Percentiles rank a stretch among this genome's conserved stretches.
Evolutionary conservation across 2,329 filamentous ascomycete genomes (phyloP).

Genomic region (Pyricularia grisea): DNA sequence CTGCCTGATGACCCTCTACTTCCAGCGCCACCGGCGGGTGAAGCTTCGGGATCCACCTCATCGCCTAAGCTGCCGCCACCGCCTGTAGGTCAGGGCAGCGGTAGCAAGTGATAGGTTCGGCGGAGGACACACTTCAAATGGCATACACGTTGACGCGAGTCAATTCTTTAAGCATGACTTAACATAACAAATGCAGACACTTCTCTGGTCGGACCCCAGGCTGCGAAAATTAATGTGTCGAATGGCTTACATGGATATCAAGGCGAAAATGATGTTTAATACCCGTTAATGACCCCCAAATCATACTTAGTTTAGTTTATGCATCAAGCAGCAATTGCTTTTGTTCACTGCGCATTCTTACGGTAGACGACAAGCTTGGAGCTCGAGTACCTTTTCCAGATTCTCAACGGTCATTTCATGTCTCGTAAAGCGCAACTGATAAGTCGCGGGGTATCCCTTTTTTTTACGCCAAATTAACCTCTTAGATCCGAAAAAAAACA

Average conservation of each 20-base stretch:
- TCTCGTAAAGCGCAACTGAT: background rate
- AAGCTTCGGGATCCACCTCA: background rate
- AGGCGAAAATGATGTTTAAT: background rate
- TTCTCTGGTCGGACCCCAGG: background rate
- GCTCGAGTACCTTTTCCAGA: background rate
- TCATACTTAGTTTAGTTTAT: background rate
- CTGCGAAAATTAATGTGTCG: background rate
- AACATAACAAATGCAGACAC: background rate
- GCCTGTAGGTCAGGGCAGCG: background rate
- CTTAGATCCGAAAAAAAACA: background rate
- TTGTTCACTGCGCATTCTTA: background rate
- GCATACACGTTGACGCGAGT: background rate
- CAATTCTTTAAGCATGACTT: background rate
- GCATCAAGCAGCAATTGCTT: background rate
- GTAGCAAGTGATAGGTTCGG: background rate
- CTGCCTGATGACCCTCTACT: slow-evolving; percentile 33
- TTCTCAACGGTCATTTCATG: background rate
- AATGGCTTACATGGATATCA: background rate
- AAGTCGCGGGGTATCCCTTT: background rate
- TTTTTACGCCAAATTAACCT: background rate
- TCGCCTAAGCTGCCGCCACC: background rate
- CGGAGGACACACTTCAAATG: background rate
- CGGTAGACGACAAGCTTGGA: background rate
- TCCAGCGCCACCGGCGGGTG: background rate
- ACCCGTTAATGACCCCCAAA: background rate